phyloP scores from a whole-genome alignment of 1,284 basidiomycete genomes.

The Tranzscheliella williamsii region DNA sequence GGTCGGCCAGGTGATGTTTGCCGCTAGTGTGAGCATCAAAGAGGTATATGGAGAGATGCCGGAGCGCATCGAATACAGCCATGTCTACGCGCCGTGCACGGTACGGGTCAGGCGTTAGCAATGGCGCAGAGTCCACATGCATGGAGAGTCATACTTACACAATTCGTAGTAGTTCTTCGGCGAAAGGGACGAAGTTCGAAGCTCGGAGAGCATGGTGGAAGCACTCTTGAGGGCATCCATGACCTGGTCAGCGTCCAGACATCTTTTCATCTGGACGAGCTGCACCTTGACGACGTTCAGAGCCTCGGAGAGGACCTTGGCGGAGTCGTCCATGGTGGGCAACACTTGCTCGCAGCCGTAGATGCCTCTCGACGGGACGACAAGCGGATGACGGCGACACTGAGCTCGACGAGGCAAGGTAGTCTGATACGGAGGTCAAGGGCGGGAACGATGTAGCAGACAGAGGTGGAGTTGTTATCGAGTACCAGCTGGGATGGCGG shows the following conservation, averaged over 20 bases:
- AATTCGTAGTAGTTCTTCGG: slow-evolving; percentile 61
- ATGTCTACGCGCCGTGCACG: slow-evolving; percentile 35
- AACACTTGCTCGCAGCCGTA: no score
- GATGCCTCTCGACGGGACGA: no score
- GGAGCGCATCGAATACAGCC: slow-evolving; percentile 58
- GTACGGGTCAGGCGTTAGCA: background rate
- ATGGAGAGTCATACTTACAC: no score
- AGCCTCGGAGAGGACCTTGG: slow-evolving; percentile 56
- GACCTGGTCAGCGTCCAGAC: slow-evolving; percentile 56
- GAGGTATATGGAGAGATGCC: slow-evolving; percentile 58
- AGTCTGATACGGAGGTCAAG: no score
- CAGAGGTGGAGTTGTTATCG: no score
- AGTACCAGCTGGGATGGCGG: no score
- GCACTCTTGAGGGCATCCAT: slow-evolving; percentile 61
- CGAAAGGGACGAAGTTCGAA: slow-evolving; percentile 53
- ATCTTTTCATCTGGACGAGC: slow-evolving; percentile 58
- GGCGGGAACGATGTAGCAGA: no score
- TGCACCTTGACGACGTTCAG: slow-evolving; percentile 59
- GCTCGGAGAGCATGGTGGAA: slow-evolving; percentile 58
- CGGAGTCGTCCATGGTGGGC: slow-evolving; percentile 55
- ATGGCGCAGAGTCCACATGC: background rate
- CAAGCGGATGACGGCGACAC: no score
- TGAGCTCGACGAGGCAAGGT: no score
- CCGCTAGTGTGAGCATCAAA: slow-evolving; percentile 57
- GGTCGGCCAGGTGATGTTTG: slow-evolving; percentile 58